Percentiles rank a stretch among this genome's conserved stretches.
These are phyloP conservation scores for Phanerochaete sordida DNA, from an alignment of 768 basidiomycete genomes.

Conservation along the genomic window DNA sequence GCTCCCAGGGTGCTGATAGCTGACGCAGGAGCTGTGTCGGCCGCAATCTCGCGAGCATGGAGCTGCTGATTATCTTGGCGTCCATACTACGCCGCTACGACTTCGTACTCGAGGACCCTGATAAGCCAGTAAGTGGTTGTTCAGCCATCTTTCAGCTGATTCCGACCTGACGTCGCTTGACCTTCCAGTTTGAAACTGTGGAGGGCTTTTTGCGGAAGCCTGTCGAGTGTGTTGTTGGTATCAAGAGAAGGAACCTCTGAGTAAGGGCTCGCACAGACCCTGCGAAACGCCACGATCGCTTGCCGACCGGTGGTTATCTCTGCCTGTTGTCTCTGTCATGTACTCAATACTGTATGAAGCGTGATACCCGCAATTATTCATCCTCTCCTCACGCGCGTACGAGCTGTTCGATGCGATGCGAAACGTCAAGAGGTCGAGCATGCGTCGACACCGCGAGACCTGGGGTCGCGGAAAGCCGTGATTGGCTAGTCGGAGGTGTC, in stretches of 20 bases:
- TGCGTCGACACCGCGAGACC: not conserved
- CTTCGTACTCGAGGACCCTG: conserved; percentile 61
- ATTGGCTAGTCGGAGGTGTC: not conserved
- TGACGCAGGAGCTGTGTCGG: conserved; percentile 75
- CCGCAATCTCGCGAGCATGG: conserved; percentile 75
- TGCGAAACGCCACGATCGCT: not conserved
- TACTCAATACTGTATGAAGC: not conserved
- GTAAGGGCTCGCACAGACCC: not conserved
- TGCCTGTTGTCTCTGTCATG: not conserved
- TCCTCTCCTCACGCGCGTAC: not conserved
- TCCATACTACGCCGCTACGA: conserved; percentile 76
- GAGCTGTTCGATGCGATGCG: no score
- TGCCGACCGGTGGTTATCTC: not conserved
- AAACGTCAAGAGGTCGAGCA: no score
- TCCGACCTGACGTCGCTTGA: conserved; percentile 5
- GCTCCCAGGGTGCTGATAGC: not conserved
- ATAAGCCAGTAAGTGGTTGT: conserved; percentile 45
- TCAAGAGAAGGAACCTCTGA: conserved; percentile 48
- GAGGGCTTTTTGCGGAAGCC: conserved; percentile 93
- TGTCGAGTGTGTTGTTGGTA: conserved; percentile 64
- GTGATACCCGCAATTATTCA: not conserved
- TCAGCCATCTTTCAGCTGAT: not conserved
- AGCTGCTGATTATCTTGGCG: conserved; percentile 77
- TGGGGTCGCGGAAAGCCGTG: not conserved
- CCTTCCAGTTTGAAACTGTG: conserved; percentile 56